Conservation (phyloP, 2,329 filamentous ascomycete species). For the Stachybotrys chartarum region DNA sequence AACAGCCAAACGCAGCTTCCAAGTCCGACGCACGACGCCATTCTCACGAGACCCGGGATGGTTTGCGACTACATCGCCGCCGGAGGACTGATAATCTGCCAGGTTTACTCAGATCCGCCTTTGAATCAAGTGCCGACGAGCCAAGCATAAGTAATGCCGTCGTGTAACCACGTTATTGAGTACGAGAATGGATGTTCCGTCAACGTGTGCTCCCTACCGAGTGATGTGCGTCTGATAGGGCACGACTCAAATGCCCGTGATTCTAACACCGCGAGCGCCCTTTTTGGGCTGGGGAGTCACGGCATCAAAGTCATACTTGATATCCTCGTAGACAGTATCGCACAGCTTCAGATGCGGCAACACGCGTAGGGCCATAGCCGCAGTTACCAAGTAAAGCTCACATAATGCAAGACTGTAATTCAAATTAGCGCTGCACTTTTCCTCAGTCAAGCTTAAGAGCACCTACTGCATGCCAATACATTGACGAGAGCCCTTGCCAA, state of each 20-base stretch:
- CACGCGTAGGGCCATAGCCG: slow-evolving; percentile 6
- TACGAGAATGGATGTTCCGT: no score
- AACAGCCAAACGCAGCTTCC: no score
- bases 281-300: slow-evolving; percentile 13
- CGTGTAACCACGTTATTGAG: no score
- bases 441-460: background rate
- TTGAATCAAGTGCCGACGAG: no score
- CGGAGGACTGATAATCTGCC: no score
- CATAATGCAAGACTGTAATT: slow-evolving; percentile 9
- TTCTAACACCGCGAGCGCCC: slow-evolving; percentile 1
- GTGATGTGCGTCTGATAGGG: no score
- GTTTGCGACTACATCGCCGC: no score
- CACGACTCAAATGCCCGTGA: background rate
- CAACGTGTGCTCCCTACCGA: no score
- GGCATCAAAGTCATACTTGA: slow-evolving; percentile 13
- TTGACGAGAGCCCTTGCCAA: slow-evolving; percentile 12
- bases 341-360: slow-evolving; percentile 8
- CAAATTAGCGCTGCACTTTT: background rate
- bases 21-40: no score
- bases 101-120: no score
- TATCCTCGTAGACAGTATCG: slow-evolving; percentile 9
- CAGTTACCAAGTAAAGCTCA: slow-evolving; percentile 10
- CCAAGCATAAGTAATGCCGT: no score
- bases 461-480: slow-evolving; percentile 14
- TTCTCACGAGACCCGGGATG: no score